phyloP scores from a whole-genome alignment of 257 asterid genomes.

The Capsicum pubescens region DNA sequence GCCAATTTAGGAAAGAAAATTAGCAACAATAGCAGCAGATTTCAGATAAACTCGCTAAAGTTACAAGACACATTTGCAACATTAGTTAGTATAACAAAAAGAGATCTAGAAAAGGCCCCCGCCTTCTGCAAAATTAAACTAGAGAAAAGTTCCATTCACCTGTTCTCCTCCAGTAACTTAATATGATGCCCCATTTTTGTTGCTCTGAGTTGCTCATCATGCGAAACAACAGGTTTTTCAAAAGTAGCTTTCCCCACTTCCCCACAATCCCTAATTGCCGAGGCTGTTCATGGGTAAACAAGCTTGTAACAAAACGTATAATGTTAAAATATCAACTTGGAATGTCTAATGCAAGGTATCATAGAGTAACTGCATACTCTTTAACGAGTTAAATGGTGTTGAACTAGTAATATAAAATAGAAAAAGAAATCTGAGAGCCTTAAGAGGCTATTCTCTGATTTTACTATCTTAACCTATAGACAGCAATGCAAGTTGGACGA shows the following conservation, averaged over 20 bases:
- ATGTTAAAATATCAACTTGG: neutral
- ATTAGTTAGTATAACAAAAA: neutral
- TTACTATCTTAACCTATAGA: neutral
- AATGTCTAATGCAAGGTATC: slow-evolving; percentile 13
- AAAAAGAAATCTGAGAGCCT: neutral
- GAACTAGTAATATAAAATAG: slow-evolving; percentile 20
- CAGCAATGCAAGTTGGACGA: neutral
- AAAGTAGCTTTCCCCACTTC: slow-evolving; percentile 59
- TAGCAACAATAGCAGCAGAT: slow-evolving; percentile 22
- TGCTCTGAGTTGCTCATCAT: slow-evolving; percentile 74
- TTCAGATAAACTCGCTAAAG: neutral
- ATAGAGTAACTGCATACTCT: neutral
- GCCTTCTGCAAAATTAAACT: neutral
- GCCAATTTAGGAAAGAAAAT: slow-evolving; percentile 22
- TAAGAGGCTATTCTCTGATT: slow-evolving; percentile 8
- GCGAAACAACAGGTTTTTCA: slow-evolving; percentile 51
- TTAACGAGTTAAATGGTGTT: neutral
- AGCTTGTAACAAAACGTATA: neutral
- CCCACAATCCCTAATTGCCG: slow-evolving; percentile 60
- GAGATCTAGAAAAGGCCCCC: neutral
- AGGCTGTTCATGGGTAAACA: slow-evolving; percentile 55
- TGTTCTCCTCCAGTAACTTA: slow-evolving; percentile 75
- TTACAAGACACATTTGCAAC: neutral
- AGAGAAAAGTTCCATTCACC: slow-evolving; percentile 50
- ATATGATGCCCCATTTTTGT: slow-evolving; percentile 81